phyloP scores from a whole-genome alignment of 176 grass and related monocot genomes.

The Echinochloa phyllopogon region DNA sequence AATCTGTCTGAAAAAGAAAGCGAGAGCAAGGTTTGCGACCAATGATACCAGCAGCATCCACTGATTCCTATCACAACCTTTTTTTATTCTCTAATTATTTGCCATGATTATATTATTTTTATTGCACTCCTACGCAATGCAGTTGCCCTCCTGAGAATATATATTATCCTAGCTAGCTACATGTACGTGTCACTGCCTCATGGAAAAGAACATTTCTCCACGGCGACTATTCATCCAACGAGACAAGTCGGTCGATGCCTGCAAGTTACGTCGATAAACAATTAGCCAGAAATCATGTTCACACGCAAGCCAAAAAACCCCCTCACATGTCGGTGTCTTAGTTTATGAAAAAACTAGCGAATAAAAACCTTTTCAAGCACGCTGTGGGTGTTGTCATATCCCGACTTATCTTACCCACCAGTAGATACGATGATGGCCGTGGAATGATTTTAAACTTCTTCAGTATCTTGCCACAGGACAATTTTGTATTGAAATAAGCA shows the following conservation, averaged over 20 bases:
- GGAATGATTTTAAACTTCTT: not conserved
- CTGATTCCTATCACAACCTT: not conserved
- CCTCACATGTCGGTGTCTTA: conserved; percentile 5
- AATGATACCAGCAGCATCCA: not conserved
- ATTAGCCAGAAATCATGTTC: conserved; percentile 6
- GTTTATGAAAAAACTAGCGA: conserved; percentile 14
- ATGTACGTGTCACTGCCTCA: conserved; percentile 12
- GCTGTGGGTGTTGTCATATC: not conserved
- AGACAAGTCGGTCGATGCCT: conserved; percentile 9
- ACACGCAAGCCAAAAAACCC: not conserved
- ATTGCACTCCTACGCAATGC: not conserved
- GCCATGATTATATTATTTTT: not conserved
- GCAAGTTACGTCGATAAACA: conserved; percentile 25
- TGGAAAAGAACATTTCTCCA: not conserved
- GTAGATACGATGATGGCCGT: not conserved
- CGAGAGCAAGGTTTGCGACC: no score
- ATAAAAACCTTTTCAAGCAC: not conserved
- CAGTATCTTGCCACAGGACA: not conserved
- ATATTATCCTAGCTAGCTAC: not conserved
- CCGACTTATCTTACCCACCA: not conserved
- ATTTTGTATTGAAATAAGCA: no score
- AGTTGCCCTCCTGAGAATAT: not conserved
- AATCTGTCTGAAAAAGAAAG: not conserved
- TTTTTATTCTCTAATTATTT: not conserved
- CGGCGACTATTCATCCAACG: conserved; percentile 4